These are phyloP conservation scores for Petunia hybrid DNA, from an alignment of 305 asterid genomes.

Conservation along the genomic window DNA sequence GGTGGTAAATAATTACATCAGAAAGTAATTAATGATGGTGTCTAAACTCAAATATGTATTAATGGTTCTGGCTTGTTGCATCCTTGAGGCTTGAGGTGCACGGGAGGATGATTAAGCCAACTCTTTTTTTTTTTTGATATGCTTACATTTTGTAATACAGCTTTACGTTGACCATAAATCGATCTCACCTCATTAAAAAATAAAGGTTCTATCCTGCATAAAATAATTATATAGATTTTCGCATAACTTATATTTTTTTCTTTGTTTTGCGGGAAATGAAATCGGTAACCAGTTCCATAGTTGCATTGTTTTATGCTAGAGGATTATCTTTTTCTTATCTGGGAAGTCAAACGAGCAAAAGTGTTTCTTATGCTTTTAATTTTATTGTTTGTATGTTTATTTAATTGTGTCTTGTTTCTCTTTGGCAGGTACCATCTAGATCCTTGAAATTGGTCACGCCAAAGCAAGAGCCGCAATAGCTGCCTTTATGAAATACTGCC, in stretches of 20 bases:
- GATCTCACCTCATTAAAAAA: too few relatives aligned
- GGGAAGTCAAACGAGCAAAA: not conserved
- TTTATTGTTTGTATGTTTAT: not conserved
- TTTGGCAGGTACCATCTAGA: conserved; percentile 50
- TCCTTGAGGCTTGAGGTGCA: too few relatives aligned
- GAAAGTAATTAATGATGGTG: too few relatives aligned
- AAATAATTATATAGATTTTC: not conserved
- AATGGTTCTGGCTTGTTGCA: too few relatives aligned
- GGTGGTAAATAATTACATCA: too few relatives aligned
- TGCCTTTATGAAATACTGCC: conserved; percentile 24
- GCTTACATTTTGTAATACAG: too few relatives aligned
- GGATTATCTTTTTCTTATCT: not conserved
- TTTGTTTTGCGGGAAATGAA: not conserved
- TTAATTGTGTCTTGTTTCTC: conserved; percentile 7
- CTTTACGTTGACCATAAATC: too few relatives aligned
- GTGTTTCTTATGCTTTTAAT: not conserved
- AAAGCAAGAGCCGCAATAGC: conserved; percentile 28
- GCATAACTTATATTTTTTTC: not conserved
- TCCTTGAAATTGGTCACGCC: conserved; percentile 41
- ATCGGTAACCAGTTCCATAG: not conserved
- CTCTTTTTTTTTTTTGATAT: too few relatives aligned
- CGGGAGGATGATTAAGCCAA: too few relatives aligned
- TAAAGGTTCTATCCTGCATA: not conserved
- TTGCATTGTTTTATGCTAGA: conserved; percentile 2
- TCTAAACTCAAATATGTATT: too few relatives aligned